A percentile compares a stretch with the other conserved stretches of the same genome.
Evolutionary conservation across 2,329 filamentous ascomycete genomes (phyloP).

Genomic region (Phoma sp.): DNA sequence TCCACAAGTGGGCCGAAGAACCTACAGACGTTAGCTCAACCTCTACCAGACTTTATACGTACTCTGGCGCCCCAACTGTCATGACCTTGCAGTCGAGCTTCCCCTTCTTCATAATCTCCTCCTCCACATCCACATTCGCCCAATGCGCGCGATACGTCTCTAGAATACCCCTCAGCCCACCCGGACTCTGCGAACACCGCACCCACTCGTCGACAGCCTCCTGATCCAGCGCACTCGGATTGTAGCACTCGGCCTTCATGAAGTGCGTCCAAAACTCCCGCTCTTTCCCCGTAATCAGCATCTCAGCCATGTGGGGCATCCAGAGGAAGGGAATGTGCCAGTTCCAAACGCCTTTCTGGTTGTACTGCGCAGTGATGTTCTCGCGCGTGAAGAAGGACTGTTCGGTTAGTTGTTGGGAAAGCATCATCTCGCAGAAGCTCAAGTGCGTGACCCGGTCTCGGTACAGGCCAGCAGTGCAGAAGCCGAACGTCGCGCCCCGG

Average conservation of each 20-base stretch:
- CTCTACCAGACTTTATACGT: not conserved
- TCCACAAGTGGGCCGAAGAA: slow-evolving; percentile 28
- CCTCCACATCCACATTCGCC: slow-evolving; percentile 30
- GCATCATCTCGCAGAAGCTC: slow-evolving; percentile 30
- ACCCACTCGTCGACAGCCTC: slow-evolving; percentile 31
- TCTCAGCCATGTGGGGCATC: slow-evolving; percentile 49
- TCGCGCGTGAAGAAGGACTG: slow-evolving; percentile 30
- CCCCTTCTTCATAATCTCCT: slow-evolving; percentile 23
- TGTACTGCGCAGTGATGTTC: slow-evolving; percentile 29
- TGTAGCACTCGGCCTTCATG: slow-evolving; percentile 51
- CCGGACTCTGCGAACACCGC: slow-evolving; percentile 25
- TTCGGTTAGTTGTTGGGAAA: slow-evolving; percentile 24
- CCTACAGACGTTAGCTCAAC: slow-evolving; percentile 1
- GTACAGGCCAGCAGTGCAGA: slow-evolving; percentile 28
- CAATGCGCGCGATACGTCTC: slow-evolving; percentile 31
- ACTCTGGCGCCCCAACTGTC: slow-evolving; percentile 31
- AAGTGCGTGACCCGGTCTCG: slow-evolving; percentile 24
- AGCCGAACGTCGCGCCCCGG: slow-evolving; percentile 26
- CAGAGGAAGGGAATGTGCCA: slow-evolving; percentile 40
- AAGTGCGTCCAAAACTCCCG: slow-evolving; percentile 50
- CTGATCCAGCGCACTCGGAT: slow-evolving; percentile 44
- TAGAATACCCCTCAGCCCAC: slow-evolving; percentile 25
- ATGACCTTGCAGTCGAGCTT: slow-evolving; percentile 29
- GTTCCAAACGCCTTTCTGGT: slow-evolving; percentile 29
- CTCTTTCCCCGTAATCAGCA: slow-evolving; percentile 49